Conservation (phyloP, 495 filamentous ascomycete species). For the Neurospora sp. region DNA sequence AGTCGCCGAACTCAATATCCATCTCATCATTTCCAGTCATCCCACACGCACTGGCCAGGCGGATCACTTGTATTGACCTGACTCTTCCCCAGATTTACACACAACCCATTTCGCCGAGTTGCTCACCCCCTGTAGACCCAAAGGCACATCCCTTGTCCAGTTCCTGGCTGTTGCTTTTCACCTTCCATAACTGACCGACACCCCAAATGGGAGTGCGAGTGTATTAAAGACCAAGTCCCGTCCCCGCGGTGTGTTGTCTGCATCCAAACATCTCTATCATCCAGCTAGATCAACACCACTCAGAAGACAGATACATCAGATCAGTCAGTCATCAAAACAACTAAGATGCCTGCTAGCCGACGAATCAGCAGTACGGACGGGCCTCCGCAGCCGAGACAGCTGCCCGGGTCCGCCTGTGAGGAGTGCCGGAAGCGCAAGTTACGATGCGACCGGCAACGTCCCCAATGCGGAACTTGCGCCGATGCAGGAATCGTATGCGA, state of each 20-base stretch:
- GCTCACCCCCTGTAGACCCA: not conserved
- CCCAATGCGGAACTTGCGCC: slow-evolving; percentile 40
- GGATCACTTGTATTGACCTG: not conserved
- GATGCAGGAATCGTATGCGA: slow-evolving; percentile 40
- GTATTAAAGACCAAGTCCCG: not conserved
- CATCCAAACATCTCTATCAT: not conserved
- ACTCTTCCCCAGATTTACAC: not conserved
- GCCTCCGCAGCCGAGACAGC: slow-evolving; percentile 26
- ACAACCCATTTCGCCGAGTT: not conserved
- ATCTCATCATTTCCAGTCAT: not conserved
- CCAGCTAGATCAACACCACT: not conserved
- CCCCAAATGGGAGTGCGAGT: not conserved
- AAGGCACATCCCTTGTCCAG: not conserved
- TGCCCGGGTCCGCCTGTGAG: slow-evolving; percentile 37
- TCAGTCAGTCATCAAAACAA: not conserved
- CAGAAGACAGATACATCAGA: not conserved
- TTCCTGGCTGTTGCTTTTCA: not conserved
- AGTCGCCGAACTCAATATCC: not conserved
- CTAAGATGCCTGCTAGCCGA: not conserved
- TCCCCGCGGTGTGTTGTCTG: not conserved
- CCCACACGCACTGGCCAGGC: not conserved
- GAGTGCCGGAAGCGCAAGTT: slow-evolving; percentile 41
- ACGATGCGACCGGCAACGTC: slow-evolving; percentile 42
- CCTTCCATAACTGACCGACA: not conserved
- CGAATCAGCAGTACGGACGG: not conserved